phyloP scores from a whole-genome alignment of 305 asterid genomes.

The Coffea humblotiana region DNA sequence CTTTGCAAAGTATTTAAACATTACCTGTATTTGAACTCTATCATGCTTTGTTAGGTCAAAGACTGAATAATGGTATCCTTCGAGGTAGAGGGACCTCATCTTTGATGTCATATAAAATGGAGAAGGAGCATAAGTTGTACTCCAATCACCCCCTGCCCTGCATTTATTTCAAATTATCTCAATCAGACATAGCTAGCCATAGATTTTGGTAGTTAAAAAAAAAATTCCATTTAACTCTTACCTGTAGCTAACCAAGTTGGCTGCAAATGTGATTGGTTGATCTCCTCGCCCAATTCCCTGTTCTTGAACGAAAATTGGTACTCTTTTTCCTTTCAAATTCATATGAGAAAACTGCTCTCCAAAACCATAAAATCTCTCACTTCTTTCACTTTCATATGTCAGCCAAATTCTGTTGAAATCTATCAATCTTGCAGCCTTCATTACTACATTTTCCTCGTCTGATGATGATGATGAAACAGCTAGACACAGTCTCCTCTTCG shows the following conservation, averaged over 20 bases:
- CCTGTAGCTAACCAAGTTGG: conserved; percentile 96
- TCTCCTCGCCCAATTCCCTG: conserved; percentile 98
- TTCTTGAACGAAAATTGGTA: conserved; percentile 90
- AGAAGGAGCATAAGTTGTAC: conserved; percentile 95
- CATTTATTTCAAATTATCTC: conserved; percentile 16
- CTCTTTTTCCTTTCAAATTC: conserved; percentile 80
- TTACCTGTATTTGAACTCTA: conserved; percentile 83
- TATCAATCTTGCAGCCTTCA: conserved; percentile 34
- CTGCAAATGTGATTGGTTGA: conserved; percentile 91
- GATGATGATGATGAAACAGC: conserved; percentile 43
- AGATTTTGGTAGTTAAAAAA: not conserved
- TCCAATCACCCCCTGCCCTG: conserved; percentile 94
- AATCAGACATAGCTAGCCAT: not conserved
- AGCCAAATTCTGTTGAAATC: conserved; percentile 66
- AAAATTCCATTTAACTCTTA: conserved; percentile 8
- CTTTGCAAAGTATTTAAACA: not conserved
- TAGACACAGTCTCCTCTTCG: conserved; percentile 37
- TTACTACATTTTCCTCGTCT: conserved; percentile 49
- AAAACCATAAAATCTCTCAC: conserved; percentile 73
- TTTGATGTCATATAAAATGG: conserved; percentile 86
- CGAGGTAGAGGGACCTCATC: conserved; percentile 85
- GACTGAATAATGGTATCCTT: conserved; percentile 83
- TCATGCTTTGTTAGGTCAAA: conserved; percentile 79
- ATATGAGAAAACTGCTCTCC: conserved; percentile 94
- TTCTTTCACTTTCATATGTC: conserved; percentile 73